These are phyloP conservation scores for Xylaria longipes DNA, from an alignment of 495 filamentous ascomycete genomes.

Conservation along the genomic window DNA sequence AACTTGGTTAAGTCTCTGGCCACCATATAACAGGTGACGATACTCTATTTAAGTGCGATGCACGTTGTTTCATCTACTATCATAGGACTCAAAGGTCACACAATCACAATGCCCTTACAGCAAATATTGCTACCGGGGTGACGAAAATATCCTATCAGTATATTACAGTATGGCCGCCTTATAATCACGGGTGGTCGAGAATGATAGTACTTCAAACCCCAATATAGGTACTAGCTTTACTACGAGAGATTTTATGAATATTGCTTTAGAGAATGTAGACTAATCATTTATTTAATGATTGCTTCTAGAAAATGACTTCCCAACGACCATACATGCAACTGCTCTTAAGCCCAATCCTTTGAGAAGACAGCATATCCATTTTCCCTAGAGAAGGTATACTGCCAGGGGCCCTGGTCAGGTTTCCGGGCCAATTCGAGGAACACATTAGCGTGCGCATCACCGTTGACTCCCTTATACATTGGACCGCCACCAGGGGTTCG, in stretches of 20 bases:
- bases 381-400: conserved; percentile 48
- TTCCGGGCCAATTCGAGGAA: conserved; percentile 43
- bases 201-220: background rate
- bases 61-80: background rate
- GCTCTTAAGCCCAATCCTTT: background rate
- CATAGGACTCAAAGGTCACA: background rate
- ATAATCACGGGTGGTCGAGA: background rate
- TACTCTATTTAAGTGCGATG: background rate
- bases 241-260: background rate
- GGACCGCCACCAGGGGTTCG: conserved; percentile 41
- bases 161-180: background rate
- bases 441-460: conserved; percentile 41
- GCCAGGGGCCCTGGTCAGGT: conserved; percentile 41
- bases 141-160: background rate
- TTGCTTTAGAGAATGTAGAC: background rate
- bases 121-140: background rate
- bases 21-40: background rate
- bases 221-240: background rate
- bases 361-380: conserved; percentile 45
- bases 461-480: conserved; percentile 38
- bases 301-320: background rate
- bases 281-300: background rate
- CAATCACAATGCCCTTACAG: background rate
- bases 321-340: background rate
- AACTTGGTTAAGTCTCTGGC: too few relatives aligned